These are phyloP conservation scores for Coniochaeta prunicola DNA, from an alignment of 2,329 filamentous ascomycete species.

Conservation along the genomic window DNA sequence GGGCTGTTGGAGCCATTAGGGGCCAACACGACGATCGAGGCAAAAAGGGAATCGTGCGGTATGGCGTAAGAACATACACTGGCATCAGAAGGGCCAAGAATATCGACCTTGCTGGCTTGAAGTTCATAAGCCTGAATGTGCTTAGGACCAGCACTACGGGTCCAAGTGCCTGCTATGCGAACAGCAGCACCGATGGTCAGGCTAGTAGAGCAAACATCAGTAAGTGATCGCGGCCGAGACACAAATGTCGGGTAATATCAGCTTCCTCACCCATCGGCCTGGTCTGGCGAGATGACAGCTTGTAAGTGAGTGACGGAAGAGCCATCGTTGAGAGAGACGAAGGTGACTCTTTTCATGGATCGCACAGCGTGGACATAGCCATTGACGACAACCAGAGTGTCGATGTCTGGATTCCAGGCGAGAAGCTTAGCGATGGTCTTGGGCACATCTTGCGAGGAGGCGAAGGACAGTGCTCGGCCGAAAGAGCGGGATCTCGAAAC, in stretches of 20 bases:
- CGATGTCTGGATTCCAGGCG: constrained; percentile 37
- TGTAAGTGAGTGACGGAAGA: constrained; percentile 75
- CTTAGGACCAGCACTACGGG: constrained; percentile 56
- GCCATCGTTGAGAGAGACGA: constrained; percentile 82
- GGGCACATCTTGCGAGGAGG: constrained; percentile 17
- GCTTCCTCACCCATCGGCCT: constrained; percentile 61
- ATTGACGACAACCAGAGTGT: constrained; percentile 51
- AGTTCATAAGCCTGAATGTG: constrained; percentile 67
- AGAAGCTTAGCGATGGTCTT: constrained; percentile 49
- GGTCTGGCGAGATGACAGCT: constrained; percentile 65
- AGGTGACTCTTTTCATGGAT: constrained; percentile 76
- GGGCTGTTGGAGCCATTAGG: not conserved
- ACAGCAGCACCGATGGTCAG: constrained; percentile 78
- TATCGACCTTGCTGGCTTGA: constrained; percentile 58
- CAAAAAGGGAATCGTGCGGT: constrained; percentile 7
- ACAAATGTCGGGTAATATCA: constrained; percentile 10
- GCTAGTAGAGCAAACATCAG: constrained; percentile 38
- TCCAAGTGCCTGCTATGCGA: constrained; percentile 70
- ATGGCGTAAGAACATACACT: constrained; percentile 47
- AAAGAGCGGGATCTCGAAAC: constrained; percentile 2
- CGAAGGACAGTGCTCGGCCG: constrained; percentile 1
- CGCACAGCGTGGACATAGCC: constrained; percentile 81
- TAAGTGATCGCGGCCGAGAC: constrained; percentile 15
- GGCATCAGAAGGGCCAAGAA: constrained; percentile 73
- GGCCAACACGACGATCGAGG: not conserved